phyloP scores from a whole-genome alignment of 2,329 filamentous ascomycete species.

The Penicillium olsonii region DNA sequence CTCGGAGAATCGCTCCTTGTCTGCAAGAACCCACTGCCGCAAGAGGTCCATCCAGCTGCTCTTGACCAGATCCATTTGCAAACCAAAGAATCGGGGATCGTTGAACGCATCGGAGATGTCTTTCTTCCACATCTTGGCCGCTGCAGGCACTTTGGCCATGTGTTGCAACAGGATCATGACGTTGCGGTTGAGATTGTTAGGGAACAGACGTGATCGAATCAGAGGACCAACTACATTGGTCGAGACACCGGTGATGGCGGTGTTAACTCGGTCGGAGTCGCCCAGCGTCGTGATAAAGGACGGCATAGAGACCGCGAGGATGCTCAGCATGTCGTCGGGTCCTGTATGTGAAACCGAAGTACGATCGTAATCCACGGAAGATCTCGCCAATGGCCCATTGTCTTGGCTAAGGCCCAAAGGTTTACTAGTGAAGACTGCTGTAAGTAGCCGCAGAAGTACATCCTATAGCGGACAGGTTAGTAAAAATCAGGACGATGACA shows the following conservation, averaged over 20 bases:
- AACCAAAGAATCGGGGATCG: slow-evolving; percentile 81
- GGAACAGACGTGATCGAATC: slow-evolving; percentile 82
- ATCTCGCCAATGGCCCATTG: slow-evolving; percentile 42
- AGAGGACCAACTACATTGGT: slow-evolving; percentile 78
- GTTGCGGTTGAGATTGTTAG: slow-evolving; percentile 74
- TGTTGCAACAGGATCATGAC: slow-evolving; percentile 74
- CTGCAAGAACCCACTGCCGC: slow-evolving; percentile 77
- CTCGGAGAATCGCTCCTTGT: slow-evolving; percentile 87
- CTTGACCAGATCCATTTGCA: slow-evolving; percentile 64
- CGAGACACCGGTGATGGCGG: slow-evolving; percentile 77
- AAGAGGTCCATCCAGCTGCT: slow-evolving; percentile 80
- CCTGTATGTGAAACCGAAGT: slow-evolving; percentile 46
- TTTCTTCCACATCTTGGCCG: slow-evolving; percentile 89
- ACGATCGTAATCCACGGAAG: slow-evolving; percentile 44
- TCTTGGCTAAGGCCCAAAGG: slow-evolving; percentile 72
- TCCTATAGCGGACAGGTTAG: slow-evolving; percentile 58
- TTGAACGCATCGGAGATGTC: slow-evolving; percentile 92
- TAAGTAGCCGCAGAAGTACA: slow-evolving; percentile 80
- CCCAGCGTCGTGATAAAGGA: slow-evolving; percentile 80
- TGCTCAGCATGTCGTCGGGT: slow-evolving; percentile 74
- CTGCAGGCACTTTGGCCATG: slow-evolving; percentile 73
- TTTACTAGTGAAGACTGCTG: slow-evolving; percentile 90
- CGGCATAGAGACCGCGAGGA: slow-evolving; percentile 76
- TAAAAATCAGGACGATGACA: slow-evolving; percentile 20
- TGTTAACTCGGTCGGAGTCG: slow-evolving; percentile 79